Percentiles rank a stretch among this genome's conserved stretches.
These are phyloP conservation scores for Sclerotinia borealis DNA, from an alignment of 2,329 filamentous ascomycete genomes.

Conservation along the genomic window DNA sequence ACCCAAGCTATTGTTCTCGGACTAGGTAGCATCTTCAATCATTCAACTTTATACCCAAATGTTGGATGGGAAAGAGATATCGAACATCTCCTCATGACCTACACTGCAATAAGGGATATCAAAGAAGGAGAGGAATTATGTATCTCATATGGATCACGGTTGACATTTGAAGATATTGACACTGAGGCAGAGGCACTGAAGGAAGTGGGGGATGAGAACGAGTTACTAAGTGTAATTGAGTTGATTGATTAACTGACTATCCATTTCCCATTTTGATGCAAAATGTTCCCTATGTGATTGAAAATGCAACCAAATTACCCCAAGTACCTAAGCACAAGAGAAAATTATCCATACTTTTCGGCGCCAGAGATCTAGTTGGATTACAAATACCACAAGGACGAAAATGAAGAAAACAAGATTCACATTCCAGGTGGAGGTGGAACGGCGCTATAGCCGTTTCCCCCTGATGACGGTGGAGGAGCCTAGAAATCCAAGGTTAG, in stretches of 20 bases:
- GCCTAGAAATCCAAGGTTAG: constrained; percentile 36
- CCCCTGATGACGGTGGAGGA: constrained; percentile 51
- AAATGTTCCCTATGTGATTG: not conserved
- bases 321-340: not conserved
- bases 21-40: constrained; percentile 54
- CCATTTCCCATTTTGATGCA: not conserved
- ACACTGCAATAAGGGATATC: constrained; percentile 44
- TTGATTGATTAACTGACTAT: constrained; percentile 26
- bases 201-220: constrained; percentile 26
- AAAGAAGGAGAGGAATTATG: constrained; percentile 48
- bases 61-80: constrained; percentile 49
- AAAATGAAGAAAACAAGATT: constrained; percentile 4
- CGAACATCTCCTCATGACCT: constrained; percentile 40
- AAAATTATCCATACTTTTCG: constrained; percentile 6
- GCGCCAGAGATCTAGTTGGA: not conserved
- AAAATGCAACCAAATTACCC: not conserved
- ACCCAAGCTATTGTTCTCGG: constrained; percentile 41
- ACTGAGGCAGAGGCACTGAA: constrained; percentile 24
- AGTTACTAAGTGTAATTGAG: constrained; percentile 30
- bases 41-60: constrained; percentile 46
- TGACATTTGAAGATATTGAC: constrained; percentile 35
- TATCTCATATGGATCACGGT: constrained; percentile 34
- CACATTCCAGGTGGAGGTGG: constrained; percentile 46
- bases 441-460: constrained; percentile 56
- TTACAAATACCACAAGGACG: not conserved